Evolutionary conservation across 2,329 filamentous ascomycete species (phyloP).

Genomic region (Orbilia ellipsospora): DNA sequence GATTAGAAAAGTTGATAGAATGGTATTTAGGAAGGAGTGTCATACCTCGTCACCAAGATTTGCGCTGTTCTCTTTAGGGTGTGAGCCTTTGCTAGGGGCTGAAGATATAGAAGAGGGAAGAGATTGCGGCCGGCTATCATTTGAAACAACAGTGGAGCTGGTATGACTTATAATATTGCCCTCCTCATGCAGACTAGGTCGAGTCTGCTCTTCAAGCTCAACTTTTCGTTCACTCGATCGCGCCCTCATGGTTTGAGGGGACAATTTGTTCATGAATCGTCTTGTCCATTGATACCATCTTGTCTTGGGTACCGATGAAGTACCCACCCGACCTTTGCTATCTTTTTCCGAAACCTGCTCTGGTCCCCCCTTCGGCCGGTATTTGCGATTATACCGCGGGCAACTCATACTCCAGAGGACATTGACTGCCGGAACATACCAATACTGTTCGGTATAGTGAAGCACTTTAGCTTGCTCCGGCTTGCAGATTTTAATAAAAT

Average conservation of each 20-base stretch:
- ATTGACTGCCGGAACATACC: slow-evolving; percentile 4
- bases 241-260: no score
- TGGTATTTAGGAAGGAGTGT: not conserved
- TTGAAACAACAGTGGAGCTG: no score
- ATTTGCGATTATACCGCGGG: not conserved
- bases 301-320: not conserved
- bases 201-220: no score
- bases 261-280: no score
- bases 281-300: no score
- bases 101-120: no score
- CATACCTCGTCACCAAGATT: not conserved
- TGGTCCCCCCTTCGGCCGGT: not conserved
- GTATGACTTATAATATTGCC: no score
- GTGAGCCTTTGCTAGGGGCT: no score
- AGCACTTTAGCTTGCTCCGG: not conserved
- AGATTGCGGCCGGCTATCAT: no score
- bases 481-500: not conserved
- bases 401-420: slow-evolving; percentile 7
- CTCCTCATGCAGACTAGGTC: no score
- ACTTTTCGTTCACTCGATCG: no score
- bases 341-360: not conserved
- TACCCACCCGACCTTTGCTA: not conserved
- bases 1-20: not conserved
- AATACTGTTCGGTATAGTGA: not conserved
- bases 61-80: no score